phyloP scores from a whole-genome alignment of 768 basidiomycete species.

The Stropharia rugosoannulata region DNA sequence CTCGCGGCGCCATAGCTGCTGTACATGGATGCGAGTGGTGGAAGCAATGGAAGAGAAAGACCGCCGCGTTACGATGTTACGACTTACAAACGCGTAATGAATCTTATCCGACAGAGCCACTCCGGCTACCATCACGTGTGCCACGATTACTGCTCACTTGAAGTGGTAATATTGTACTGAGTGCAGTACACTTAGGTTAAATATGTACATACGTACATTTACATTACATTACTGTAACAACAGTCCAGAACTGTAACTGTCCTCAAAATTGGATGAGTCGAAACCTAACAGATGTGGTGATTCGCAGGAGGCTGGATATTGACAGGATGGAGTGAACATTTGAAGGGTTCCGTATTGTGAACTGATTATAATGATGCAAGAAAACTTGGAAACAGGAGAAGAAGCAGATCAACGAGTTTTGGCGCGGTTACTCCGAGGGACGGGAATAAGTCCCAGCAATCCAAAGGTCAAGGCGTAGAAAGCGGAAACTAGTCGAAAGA shows the following conservation, averaged over 20 bases:
- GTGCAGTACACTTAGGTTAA: no score
- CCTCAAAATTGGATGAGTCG: no score
- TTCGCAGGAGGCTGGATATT: no score
- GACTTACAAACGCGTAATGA: neutral
- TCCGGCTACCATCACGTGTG: no score
- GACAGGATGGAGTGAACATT: no score
- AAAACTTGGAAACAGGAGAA: neutral
- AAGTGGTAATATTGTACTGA: no score
- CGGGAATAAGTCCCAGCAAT: conserved; percentile 70
- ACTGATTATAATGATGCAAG: neutral
- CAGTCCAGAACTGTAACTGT: no score
- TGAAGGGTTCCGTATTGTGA: no score
- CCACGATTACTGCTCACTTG: no score
- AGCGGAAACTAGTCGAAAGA: conserved; percentile 51
- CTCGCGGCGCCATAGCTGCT: conserved; percentile 36
- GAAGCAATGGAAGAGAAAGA: neutral
- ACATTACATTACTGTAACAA: no score
- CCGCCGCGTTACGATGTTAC: neutral
- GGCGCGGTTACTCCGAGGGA: conserved; percentile 44
- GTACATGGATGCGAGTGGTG: conserved; percentile 33
- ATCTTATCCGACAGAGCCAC: neutral
- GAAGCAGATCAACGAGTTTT: conserved; percentile 8
- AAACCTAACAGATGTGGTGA: no score
- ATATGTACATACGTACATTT: no score
- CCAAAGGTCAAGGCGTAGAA: conserved; percentile 72